Evolutionary conservation across 2,329 filamentous ascomycete genomes (phyloP), one percentile per base, ranked within the genome.

Genomic region (Esteya vermicola): DNA sequence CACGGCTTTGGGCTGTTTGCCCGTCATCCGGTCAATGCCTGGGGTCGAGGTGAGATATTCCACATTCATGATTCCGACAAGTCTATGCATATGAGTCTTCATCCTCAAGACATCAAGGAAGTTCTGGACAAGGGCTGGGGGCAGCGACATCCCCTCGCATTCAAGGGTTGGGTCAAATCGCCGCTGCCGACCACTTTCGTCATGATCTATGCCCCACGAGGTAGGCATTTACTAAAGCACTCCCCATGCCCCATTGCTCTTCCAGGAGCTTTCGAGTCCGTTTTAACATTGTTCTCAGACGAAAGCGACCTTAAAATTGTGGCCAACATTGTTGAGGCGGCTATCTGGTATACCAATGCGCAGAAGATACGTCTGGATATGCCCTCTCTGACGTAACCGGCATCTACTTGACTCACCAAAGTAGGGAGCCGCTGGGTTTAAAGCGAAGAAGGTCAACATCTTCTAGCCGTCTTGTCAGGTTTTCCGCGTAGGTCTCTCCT

Each of bases 101-200:
- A 91, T 52, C 83, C 84, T 0, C 72, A 79, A 32, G 85, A 93
- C 53, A 82, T 81, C 38, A 73, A 68, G 50, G 64, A 79, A 38
- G 70, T 91, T 16, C 60, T 93, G 20, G 70, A 78, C 48, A 76
- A 75, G 45, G 82, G 84, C 2, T 93, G 85, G 85, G 86, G 81
- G 1, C 77, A 93, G 60, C 61, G 73, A 25, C 75, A 78, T 47
- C 75, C 72, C 2, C 58, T 86, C 40, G 78, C 82, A 8, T 72
- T 74, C 51, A 78, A 75, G 40, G 73, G 75, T 33, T 77, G 73
- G 64, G 69, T 78, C 46, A 65, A 67, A 45, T 69, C 75, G 52
- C 81, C 81, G 38, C 76, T 91, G 41, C 82, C 84, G 0, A 61
- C 67, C 4, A 78, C 81, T 32, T 93, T 93, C 56, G 65, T 85